phyloP scores from a whole-genome alignment of 116 monocot genomes.

The Trichopus zeylanicus region DNA sequence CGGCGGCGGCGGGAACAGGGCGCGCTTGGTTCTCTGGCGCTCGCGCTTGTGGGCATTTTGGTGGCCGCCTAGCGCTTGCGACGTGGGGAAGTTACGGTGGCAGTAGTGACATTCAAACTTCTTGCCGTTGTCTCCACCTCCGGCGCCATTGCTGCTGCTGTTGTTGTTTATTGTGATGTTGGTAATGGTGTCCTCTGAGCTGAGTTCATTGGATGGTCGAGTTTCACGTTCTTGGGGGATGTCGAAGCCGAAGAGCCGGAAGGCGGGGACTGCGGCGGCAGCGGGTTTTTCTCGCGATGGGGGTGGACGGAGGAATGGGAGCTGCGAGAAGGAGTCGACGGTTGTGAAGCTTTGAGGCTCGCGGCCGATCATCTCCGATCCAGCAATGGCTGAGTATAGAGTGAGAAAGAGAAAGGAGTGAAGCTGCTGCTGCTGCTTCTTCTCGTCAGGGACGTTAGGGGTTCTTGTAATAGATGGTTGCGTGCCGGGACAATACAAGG shows the following conservation, averaged over 20 bases:
- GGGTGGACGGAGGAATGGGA: conserved; percentile 60
- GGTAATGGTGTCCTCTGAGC: neutral
- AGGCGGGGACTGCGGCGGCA: conserved; percentile 4
- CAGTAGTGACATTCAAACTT: conserved; percentile 77
- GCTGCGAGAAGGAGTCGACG: conserved; percentile 79
- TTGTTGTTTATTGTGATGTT: no score
- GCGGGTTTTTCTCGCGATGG: conserved; percentile 13
- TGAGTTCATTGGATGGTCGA: neutral
- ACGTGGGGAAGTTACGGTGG: conserved; percentile 51
- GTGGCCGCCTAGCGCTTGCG: conserved; percentile 70
- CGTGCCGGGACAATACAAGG: no score
- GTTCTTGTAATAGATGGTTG: no score
- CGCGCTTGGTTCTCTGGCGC: conserved; percentile 49
- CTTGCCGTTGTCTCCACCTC: conserved; percentile 6
- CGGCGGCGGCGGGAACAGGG: conserved; percentile 10
- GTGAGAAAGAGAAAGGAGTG: no score
- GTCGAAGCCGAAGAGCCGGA: conserved; percentile 86
- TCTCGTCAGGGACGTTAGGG: no score
- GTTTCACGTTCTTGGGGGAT: conserved; percentile 26
- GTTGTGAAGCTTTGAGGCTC: no score
- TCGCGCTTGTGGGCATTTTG: conserved; percentile 80
- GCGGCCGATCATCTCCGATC: no score
- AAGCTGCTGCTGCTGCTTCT: no score
- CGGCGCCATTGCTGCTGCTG: neutral
- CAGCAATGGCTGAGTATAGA: no score